Conservation (phyloP, 2,329 filamentous ascomycete genomes). For the Colletotrichum sidae region DNA sequence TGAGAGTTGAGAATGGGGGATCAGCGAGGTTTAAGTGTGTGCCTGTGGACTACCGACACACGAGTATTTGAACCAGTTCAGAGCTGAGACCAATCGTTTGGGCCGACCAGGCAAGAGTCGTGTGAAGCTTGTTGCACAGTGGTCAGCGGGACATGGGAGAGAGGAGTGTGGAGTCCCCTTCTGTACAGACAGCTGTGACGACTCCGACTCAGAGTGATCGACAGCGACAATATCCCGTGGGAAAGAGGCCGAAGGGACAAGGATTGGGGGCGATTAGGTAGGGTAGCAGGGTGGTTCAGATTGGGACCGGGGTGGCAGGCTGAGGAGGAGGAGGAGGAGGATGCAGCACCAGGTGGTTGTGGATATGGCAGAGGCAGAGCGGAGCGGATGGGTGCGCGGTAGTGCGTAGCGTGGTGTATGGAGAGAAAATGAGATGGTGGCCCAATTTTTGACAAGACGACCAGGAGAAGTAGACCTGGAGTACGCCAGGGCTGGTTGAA, state of each 20-base stretch:
- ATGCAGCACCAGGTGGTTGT: slow-evolving; percentile 24
- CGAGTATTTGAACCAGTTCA: slow-evolving; percentile 44
- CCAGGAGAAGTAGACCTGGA: slow-evolving; percentile 36
- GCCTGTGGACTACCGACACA: slow-evolving; percentile 39
- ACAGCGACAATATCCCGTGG: slow-evolving; percentile 63
- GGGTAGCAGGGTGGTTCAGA: slow-evolving; percentile 50
- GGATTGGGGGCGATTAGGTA: slow-evolving; percentile 56
- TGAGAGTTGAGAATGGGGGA: slow-evolving; percentile 55
- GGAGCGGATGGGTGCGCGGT: slow-evolving; percentile 26
- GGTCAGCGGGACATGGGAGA: slow-evolving; percentile 52
- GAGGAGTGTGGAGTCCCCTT: slow-evolving; percentile 49
- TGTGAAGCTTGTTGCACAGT: slow-evolving; percentile 56
- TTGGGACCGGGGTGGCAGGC: slow-evolving; percentile 45
- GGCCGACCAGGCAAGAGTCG: slow-evolving; percentile 50
- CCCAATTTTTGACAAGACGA: slow-evolving; percentile 36
- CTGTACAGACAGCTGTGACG: slow-evolving; percentile 58
- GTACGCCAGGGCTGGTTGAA: slow-evolving; percentile 30
- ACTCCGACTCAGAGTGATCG: slow-evolving; percentile 65
- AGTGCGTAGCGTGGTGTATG: slow-evolving; percentile 30
- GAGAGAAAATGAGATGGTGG: slow-evolving; percentile 26
- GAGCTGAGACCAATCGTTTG: slow-evolving; percentile 53
- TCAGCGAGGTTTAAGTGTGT: slow-evolving; percentile 61
- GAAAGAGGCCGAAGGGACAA: slow-evolving; percentile 58
- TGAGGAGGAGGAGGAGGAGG: slow-evolving; percentile 45
- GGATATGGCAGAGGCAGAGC: slow-evolving; percentile 33